These are phyloP conservation scores for Rhodomyrtus psidioides DNA, from an alignment of 441 rosid genomes.

Conservation along the genomic window DNA sequence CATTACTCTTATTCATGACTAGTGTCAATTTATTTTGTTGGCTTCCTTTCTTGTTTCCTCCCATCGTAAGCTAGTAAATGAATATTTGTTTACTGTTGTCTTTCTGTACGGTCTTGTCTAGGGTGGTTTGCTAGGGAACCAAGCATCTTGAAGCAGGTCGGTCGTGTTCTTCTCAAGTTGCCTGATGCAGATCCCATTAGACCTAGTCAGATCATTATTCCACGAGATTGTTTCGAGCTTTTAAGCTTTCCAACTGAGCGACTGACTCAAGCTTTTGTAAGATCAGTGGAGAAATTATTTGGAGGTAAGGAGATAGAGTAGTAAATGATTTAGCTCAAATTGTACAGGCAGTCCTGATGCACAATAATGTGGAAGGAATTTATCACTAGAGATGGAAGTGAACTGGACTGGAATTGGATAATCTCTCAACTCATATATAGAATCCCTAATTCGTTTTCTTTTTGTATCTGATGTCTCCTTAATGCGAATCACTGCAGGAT, in stretches of 20 bases:
- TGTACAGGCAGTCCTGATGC: background rate
- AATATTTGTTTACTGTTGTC: background rate
- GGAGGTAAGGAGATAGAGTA: slow-evolving; percentile 34
- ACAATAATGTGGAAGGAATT: background rate
- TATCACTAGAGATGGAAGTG: background rate
- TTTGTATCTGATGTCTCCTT: background rate
- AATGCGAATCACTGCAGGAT: slow-evolving; percentile 26
- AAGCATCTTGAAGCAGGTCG: slow-evolving; percentile 47
- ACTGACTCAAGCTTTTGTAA: slow-evolving; percentile 37
- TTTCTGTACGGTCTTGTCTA: slow-evolving; percentile 10
- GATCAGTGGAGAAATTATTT: slow-evolving; percentile 47
- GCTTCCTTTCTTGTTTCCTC: no score
- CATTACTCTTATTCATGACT: background rate
- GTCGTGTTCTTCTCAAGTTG: slow-evolving; percentile 46
- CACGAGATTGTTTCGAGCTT: slow-evolving; percentile 74
- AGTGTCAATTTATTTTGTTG: background rate
- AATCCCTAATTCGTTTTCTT: background rate
- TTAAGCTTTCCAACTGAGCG: slow-evolving; percentile 52
- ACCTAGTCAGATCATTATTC: slow-evolving; percentile 49
- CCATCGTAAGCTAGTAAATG: background rate
- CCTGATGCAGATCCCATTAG: slow-evolving; percentile 17
- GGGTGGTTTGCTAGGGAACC: slow-evolving; percentile 80
- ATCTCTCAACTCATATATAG: background rate
- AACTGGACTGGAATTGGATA: background rate
- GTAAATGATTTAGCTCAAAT: background rate